Evolutionary conservation across 108 stramenopile genomes (phyloP), one percentile per base, ranked within the genome.

Genomic region (Stephanodiscus minutulus): DNA sequence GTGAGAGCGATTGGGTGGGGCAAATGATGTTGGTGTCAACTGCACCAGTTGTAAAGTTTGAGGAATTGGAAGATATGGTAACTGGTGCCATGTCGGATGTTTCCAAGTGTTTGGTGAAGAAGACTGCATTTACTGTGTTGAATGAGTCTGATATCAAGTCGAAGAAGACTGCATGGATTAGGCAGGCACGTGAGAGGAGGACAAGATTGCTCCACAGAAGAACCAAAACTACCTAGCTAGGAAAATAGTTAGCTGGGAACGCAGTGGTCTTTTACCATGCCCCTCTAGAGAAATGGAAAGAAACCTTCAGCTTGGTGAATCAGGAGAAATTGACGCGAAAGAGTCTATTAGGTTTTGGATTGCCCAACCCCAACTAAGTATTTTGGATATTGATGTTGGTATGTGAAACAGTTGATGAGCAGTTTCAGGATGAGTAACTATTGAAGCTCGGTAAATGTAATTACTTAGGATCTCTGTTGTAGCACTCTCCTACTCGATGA

Each of bases 1-100:
- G 50, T 24, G 50, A 52, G 50, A 52, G 22, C 24, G 50, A 52
- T 52, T 52, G 50, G 50, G 39, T 39, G 9, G 57, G 31, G 6
- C 57, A 58, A 35, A 27, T 58, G 15, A 35, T 58, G 57, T 18
- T 58, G 57, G 57, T 36, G 9, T 58, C 57, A 36, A 36, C 36
- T 31, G 57, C 35, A 6, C 57, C 36, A 7, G 33, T 36, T 33
- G 33, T 31, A 6, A 58, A 18, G 29, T 33, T 36, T 18, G 33
- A 27, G 3, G 57, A 58, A 17, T 27, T 58, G 57, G 57, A 58
- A 12, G 59, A 22, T 10, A 21, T 36, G 35, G 12, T 39, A 35
- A 7, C 59, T 21, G 2, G 0, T 10, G 59, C 59, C 17, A 35
- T 60, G 59, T 36, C 36, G 8, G 36, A 60, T 41, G 59, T 60